A percentile compares a stretch with the other conserved stretches of the same genome.
These are phyloP conservation scores for Fallopia convolvulus DNA, from an alignment of 148 eudicot species.

Conservation along the genomic window DNA sequence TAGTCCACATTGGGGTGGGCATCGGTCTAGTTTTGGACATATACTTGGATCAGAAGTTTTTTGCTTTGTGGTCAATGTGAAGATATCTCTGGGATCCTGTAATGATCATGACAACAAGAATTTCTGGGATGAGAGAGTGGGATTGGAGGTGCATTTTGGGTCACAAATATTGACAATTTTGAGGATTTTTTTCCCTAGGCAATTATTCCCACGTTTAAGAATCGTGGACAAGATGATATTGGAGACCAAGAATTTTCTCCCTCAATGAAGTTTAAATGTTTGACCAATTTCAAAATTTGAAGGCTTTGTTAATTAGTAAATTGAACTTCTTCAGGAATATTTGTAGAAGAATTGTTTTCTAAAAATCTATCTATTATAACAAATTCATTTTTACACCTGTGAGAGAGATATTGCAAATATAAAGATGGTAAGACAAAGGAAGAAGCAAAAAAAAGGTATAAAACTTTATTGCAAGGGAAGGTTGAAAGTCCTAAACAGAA, in stretches of 20 bases:
- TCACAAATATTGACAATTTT: constrained; percentile 5
- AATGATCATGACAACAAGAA: neutral
- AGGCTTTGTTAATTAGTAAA: neutral
- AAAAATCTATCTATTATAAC: neutral
- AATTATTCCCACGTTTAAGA: neutral
- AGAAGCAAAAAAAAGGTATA: neutral
- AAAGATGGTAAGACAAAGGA: neutral
- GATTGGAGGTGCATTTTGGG: neutral
- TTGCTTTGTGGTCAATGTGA: neutral
- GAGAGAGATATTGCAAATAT: neutral
- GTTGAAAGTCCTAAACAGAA: neutral
- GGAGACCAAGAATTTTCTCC: neutral
- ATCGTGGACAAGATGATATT: neutral
- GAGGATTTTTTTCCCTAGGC: neutral
- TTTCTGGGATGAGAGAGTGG: neutral
- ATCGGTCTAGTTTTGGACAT: too few relatives aligned
- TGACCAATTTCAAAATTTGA: neutral
- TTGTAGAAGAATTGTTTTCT: neutral
- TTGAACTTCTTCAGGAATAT: neutral
- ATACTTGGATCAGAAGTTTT: too few relatives aligned
- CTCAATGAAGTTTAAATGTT: neutral
- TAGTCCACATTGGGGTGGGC: too few relatives aligned
- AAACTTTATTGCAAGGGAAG: neutral
- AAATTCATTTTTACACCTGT: neutral
- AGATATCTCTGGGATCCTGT: neutral